phyloP scores from a whole-genome alignment of 2,329 filamentous ascomycete species.

The Ascocoryne sarcoides region DNA sequence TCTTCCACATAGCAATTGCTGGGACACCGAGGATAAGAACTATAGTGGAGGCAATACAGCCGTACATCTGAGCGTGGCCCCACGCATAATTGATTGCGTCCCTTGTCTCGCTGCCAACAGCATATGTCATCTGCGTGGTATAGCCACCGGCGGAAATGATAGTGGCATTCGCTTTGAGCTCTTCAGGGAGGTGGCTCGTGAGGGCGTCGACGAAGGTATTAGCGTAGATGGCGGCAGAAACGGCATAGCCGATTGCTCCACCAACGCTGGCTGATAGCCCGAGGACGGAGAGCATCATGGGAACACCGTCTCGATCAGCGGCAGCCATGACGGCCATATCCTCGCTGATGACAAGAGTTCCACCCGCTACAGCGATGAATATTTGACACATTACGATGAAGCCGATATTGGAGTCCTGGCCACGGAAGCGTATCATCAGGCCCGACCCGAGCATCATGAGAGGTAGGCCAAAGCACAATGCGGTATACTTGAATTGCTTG shows the following conservation, averaged over 20 bases:
- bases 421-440: constrained; percentile 50
- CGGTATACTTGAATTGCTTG: constrained; percentile 44
- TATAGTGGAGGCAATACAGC: constrained; percentile 32
- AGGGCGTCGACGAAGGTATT: constrained; percentile 37
- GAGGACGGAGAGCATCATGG: constrained; percentile 51
- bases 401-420: constrained; percentile 39
- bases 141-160: constrained; percentile 45
- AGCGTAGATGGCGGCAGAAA: constrained; percentile 58
- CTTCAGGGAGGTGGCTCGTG: constrained; percentile 36
- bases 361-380: constrained; percentile 48
- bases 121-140: constrained; percentile 43
- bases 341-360: constrained; percentile 47
- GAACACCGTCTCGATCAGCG: constrained; percentile 50
- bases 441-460: constrained; percentile 45
- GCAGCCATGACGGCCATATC: constrained; percentile 52
- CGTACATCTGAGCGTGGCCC: constrained; percentile 39
- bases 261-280: constrained; percentile 53
- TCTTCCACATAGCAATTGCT: constrained; percentile 35
- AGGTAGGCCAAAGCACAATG: constrained; percentile 41
- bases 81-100: constrained; percentile 52
- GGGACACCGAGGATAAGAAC: constrained; percentile 34
- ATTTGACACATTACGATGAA: constrained; percentile 51
- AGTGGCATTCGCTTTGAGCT: constrained; percentile 5
- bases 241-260: constrained; percentile 47
- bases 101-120: constrained; percentile 38